Conservation (phyloP, 139 green algal genomes). For the Zygnema cylindricum region DNA sequence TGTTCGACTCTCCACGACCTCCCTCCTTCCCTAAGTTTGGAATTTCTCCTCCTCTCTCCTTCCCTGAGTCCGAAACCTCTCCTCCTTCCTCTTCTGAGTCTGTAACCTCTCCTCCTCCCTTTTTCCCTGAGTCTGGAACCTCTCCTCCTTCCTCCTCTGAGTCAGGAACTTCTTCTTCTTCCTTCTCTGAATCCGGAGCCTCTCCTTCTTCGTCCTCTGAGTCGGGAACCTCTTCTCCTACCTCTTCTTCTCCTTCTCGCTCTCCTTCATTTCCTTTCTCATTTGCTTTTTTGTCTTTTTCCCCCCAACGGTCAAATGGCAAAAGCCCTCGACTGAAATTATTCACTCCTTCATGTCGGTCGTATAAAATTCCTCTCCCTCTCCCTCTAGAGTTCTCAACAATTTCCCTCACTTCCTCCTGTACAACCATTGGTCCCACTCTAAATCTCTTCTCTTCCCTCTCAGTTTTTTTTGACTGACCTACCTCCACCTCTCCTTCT, state of each 20-base stretch:
- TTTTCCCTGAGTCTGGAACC: background rate
- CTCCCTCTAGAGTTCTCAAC: background rate
- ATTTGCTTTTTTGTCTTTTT: background rate
- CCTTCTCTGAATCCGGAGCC: background rate
- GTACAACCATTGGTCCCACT: no score
- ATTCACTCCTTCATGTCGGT: no score
- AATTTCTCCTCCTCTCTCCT: no score
- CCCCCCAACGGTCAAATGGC: no score
- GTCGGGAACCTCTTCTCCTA: background rate
- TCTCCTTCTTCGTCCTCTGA: background rate
- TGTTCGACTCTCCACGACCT: no score
- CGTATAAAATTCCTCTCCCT: constrained; percentile 12
- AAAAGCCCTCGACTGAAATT: no score
- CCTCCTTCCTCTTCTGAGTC: background rate
- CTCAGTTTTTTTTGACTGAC: background rate
- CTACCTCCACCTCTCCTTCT: background rate
- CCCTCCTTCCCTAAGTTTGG: no score
- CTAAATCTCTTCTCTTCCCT: background rate
- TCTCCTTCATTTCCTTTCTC: constrained; percentile 6
- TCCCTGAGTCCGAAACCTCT: no score
- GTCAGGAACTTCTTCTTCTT: background rate
- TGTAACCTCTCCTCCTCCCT: background rate
- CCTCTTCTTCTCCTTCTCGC: background rate
- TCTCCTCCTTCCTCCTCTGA: background rate
- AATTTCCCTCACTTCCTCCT: background rate